phyloP scores from a whole-genome alignment of 2,329 filamentous ascomycete species.

The Plectosphaerella sp. region DNA sequence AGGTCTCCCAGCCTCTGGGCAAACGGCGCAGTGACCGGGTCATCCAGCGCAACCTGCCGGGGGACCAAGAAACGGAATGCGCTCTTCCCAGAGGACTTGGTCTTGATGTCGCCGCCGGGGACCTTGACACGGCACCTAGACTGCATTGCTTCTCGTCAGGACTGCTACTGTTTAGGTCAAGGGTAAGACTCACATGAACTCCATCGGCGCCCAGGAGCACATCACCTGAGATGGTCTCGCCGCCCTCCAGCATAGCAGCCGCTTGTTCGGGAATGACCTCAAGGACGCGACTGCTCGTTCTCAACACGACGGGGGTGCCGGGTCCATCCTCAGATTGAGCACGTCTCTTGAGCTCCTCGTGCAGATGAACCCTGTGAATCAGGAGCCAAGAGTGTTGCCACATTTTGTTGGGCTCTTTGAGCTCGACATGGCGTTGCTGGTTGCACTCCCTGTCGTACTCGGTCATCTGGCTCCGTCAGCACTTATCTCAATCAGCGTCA shows the following conservation, averaged over 20 bases:
- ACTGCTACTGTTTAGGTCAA: no score
- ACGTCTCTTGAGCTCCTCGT: constrained; percentile 40
- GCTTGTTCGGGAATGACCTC: constrained; percentile 34
- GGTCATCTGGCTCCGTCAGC: constrained; percentile 15
- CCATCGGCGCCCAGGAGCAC: constrained; percentile 52
- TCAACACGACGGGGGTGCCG: constrained; percentile 30
- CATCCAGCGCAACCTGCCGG: constrained; percentile 15
- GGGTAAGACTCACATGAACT: constrained; percentile 31
- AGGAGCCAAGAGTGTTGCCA: constrained; percentile 46
- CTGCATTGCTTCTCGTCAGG: neutral
- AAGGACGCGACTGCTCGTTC: constrained; percentile 35
- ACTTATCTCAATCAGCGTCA: no score
- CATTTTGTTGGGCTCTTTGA: constrained; percentile 27
- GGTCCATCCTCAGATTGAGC: constrained; percentile 31
- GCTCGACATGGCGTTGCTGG: constrained; percentile 25
- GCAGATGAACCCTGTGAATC: constrained; percentile 46
- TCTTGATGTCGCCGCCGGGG: constrained; percentile 12
- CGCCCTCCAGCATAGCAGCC: constrained; percentile 39
- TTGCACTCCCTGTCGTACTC: constrained; percentile 33
- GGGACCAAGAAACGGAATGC: constrained; percentile 52
- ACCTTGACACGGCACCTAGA: constrained; percentile 15
- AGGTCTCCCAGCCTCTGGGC: constrained; percentile 22
- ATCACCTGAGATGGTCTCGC: constrained; percentile 37
- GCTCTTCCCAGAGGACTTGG: constrained; percentile 45
- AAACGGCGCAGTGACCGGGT: constrained; percentile 27